Evolutionary conservation across 768 basidiomycete genomes (phyloP).

Genomic region (Amanita phalloides): DNA sequence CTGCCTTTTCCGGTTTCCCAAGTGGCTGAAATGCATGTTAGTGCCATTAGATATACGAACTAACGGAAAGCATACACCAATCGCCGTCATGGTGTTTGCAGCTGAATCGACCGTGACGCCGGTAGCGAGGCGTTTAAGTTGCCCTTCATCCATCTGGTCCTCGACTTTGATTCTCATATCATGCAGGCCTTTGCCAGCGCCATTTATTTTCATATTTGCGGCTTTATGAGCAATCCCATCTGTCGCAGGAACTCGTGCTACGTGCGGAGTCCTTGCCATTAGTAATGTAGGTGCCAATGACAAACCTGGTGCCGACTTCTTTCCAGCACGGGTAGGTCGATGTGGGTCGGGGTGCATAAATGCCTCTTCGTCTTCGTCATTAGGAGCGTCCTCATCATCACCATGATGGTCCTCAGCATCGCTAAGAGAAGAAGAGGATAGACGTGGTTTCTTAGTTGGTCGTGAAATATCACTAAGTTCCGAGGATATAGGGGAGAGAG

Average conservation of each 20-base stretch:
- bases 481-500: constrained; percentile 38
- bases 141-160: constrained; percentile 70
- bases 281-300: background rate
- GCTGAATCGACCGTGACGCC: constrained; percentile 71
- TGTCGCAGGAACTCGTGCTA: constrained; percentile 30
- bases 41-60: background rate
- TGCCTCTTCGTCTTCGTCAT: constrained; percentile 40
- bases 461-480: constrained; percentile 34
- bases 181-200: constrained; percentile 25
- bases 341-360: background rate
- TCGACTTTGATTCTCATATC: constrained; percentile 57
- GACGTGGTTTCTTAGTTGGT: constrained; percentile 39
- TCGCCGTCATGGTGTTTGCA: constrained; percentile 26
- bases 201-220: constrained; percentile 31
- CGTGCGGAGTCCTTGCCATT: constrained; percentile 48
- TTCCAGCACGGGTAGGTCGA: constrained; percentile 3
- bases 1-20: constrained; percentile 62
- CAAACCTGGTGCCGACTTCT: constrained; percentile 41
- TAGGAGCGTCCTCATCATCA: constrained; percentile 26
- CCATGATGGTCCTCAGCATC: constrained; percentile 29
- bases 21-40: constrained; percentile 29
- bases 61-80: background rate
- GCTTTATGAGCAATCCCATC: constrained; percentile 22
- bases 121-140: constrained; percentile 66
- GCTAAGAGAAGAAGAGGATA: constrained; percentile 44